Conservation (phyloP, 108 stramenopile species). For the Cylindrotheca closterium region DNA sequence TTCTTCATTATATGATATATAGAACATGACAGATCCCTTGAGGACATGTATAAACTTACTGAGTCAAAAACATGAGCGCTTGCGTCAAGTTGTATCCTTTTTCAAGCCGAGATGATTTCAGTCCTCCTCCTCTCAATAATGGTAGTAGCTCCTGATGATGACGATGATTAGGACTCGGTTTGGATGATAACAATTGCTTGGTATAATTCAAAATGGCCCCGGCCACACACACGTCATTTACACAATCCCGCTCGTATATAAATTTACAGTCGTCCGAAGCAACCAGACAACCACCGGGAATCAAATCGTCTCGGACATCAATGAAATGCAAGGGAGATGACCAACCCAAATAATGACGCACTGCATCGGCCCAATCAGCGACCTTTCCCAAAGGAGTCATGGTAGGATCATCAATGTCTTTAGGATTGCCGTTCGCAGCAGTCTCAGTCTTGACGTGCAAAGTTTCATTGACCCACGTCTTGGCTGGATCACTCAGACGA, state of each 20-base stretch:
- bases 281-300: constrained; percentile 40
- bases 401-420: constrained; percentile 3
- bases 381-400: constrained; percentile 47
- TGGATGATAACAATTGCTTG: constrained; percentile 15
- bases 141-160: not conserved
- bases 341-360: constrained; percentile 46
- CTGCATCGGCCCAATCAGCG: constrained; percentile 69
- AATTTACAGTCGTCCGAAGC: constrained; percentile 29
- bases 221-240: constrained; percentile 44
- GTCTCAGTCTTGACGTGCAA: constrained; percentile 5
- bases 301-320: constrained; percentile 50
- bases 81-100: constrained; percentile 6
- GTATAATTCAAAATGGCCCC: constrained; percentile 63
- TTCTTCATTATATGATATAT: too few species aligned
- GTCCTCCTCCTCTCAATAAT: not conserved
- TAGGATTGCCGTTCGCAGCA: not conserved
- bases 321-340: constrained; percentile 52
- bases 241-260: constrained; percentile 53
- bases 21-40: too few species aligned
- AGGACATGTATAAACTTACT: constrained; percentile 13
- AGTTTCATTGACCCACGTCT: constrained; percentile 19
- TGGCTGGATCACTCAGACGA: constrained; percentile 27
- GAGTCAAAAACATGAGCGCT: constrained; percentile 56
- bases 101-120: not conserved
- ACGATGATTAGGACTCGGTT: not conserved